These are phyloP conservation scores for Phylloporus arenicola DNA, from an alignment of 768 basidiomycete genomes.

Conservation along the genomic window DNA sequence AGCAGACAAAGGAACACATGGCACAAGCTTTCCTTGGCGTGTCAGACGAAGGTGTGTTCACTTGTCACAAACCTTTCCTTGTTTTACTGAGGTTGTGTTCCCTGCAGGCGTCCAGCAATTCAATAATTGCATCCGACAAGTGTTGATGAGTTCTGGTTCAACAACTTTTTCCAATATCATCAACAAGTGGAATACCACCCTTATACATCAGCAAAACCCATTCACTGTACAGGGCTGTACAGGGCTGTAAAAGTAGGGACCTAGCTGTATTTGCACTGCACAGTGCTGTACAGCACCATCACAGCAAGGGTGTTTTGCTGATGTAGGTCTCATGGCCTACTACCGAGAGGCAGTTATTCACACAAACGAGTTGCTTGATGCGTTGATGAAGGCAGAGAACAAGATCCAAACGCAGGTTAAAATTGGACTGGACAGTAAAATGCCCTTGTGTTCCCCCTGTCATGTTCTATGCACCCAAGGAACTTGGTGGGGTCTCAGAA, in stretches of 20 bases:
- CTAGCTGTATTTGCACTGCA: too few relatives aligned
- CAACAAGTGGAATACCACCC: slow-evolving; percentile 94
- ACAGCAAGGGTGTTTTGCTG: too few relatives aligned
- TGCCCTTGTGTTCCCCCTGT: slow-evolving; percentile 99
- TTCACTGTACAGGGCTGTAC: too few relatives aligned
- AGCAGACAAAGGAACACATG: too few relatives aligned
- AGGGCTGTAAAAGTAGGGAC: too few relatives aligned
- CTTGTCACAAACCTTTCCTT: neutral
- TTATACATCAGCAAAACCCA: slow-evolving; percentile 93
- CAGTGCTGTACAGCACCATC: too few relatives aligned
- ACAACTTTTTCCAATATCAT: slow-evolving; percentile 98
- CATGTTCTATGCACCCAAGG: slow-evolving; percentile 96
- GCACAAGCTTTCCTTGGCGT: too few relatives aligned
- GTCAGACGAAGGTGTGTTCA: slow-evolving; percentile 10
- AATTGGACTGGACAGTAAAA: slow-evolving; percentile 97
- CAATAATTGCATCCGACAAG: slow-evolving; percentile 93
- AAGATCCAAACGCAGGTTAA: slow-evolving; percentile 99
- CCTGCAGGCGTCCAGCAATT: too few relatives aligned
- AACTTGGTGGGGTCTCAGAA: slow-evolving; percentile 91
- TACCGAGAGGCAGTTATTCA: too few relatives aligned
- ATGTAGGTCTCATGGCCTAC: too few relatives aligned
- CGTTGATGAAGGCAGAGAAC: too few relatives aligned
- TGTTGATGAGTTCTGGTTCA: slow-evolving; percentile 97
- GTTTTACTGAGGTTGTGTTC: slow-evolving; percentile 27
- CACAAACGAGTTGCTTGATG: too few relatives aligned